Evolutionary conservation across 73 alveolate species (phyloP), one percentile per base, ranked within the genome.

Genomic region (Paramecium octaurelia): DNA sequence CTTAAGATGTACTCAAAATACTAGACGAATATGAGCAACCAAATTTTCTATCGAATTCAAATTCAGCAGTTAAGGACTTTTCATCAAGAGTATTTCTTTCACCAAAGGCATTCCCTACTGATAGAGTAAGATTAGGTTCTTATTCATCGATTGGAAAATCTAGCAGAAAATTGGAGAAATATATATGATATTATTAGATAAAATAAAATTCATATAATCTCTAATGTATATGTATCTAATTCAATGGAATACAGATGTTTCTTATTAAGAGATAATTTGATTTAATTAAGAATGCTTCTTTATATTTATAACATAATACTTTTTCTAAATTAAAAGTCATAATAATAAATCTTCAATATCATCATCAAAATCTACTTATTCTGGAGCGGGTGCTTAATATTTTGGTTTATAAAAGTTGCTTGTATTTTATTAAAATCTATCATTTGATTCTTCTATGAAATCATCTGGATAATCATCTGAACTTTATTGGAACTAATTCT

Each of bases 381-480:
- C 91, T 11, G 91, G 91, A 44, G 75, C 44, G 18, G 91, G 91
- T 3, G 42, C 75, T 24, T 80, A 23, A 11, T 44, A 23, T 80
- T 48, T 43, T 18, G 70, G 70, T 44, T 80, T 80, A 46, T 44
- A 80, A 35, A 80, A 80, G 12, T 80, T 42, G 57, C 91, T 80
- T 4, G 43, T 12, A 44, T 80, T 44, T 48, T 80, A 80, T 31
- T 80, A 20, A 40, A 80, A 42, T 43, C 38, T n/a, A 20, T 80
- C 91, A 21, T 80, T 27, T 24, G 91, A 80, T 6, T 80, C 91
- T 46, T 80, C 91, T 1, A 80, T 80, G 29, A 80, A 80, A 80
- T 80, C 91, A 80, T 80, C 91, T 80, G 73, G 76, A 46, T 80
- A 80, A 23, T 80, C 91, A 31, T 80, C 87, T 73, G 87, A 73